Conservation (phyloP, 257 asterid genomes). For the Nicotiana tabacum region DNA sequence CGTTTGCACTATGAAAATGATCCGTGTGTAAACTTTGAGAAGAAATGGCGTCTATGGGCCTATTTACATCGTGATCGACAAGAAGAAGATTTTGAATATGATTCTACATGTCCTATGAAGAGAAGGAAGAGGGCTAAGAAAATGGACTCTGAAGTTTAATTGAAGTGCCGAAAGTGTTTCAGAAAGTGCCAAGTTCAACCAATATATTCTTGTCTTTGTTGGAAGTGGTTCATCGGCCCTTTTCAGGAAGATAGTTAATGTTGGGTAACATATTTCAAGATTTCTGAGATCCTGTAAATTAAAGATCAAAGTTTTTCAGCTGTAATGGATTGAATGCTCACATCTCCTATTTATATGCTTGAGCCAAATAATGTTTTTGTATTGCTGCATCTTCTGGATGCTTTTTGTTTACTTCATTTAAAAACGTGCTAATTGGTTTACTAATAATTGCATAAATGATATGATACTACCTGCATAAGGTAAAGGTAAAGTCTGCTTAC, state of each 20-base stretch:
- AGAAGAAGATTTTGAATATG: conserved; percentile 95
- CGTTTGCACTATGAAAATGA: conserved; percentile 91
- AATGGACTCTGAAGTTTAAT: not conserved
- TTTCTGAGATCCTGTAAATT: not conserved
- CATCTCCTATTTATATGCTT: too few species aligned
- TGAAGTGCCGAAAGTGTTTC: not conserved
- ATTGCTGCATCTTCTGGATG: not conserved
- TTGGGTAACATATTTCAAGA: too few species aligned
- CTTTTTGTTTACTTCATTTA: not conserved
- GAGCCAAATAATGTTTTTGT: not conserved
- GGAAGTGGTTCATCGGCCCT: not conserved
- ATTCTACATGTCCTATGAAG: conserved; percentile 84
- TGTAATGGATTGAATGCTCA: not conserved
- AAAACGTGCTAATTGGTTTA: too few species aligned
- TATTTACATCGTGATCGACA: conserved; percentile 83
- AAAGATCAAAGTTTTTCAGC: not conserved
- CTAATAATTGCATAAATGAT: too few species aligned
- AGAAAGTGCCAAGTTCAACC: not conserved
- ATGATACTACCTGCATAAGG: too few species aligned
- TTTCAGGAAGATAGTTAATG: not conserved
- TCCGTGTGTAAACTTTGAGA: conserved; percentile 88
- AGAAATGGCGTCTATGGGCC: conserved; percentile 79
- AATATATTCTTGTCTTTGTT: too few species aligned
- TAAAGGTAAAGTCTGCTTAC: too few species aligned
- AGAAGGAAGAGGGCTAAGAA: conserved; percentile 90